Evolutionary conservation across 2,329 filamentous ascomycete species (phyloP).

Genomic region (Penicillium sp.): DNA sequence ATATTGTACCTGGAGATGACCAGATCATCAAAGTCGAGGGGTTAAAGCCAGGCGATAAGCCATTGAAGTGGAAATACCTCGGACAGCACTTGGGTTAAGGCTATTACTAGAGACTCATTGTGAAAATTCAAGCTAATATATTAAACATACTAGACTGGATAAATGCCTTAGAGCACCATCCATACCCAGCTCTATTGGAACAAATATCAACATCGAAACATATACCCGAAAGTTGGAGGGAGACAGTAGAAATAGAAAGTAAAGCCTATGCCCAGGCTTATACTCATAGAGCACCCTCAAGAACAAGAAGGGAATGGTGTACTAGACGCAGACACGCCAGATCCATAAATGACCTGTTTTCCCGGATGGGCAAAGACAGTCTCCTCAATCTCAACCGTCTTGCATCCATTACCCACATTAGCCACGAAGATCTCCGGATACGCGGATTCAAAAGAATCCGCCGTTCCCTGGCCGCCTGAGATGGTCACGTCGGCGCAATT

Average conservation of each 20-base stretch:
- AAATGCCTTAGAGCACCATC: neutral
- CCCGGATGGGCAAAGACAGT: slow-evolving; percentile 66
- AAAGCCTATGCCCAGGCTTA: neutral
- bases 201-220: neutral
- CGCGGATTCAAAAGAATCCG: slow-evolving; percentile 5
- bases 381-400: slow-evolving; percentile 54
- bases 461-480: slow-evolving; percentile 20
- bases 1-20: slow-evolving; percentile 54
- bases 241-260: neutral
- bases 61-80: slow-evolving; percentile 9
- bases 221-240: neutral
- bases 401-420: slow-evolving; percentile 41
- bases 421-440: slow-evolving; percentile 10
- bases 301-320: slow-evolving; percentile 2
- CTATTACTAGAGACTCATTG: too few relatives aligned
- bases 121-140: too few relatives aligned
- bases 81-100: neutral
- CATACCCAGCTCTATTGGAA: neutral
- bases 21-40: slow-evolving; percentile 34
- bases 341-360: slow-evolving; percentile 10
- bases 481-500: slow-evolving; percentile 72
- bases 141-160: neutral
- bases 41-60: slow-evolving; percentile 3
- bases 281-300: neutral
- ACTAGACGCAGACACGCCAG: neutral